Percentiles rank a stretch among this genome's conserved stretches.
These are phyloP conservation scores for Penicillium chermesinum DNA, from an alignment of 495 filamentous ascomycete species.

Conservation along the genomic window DNA sequence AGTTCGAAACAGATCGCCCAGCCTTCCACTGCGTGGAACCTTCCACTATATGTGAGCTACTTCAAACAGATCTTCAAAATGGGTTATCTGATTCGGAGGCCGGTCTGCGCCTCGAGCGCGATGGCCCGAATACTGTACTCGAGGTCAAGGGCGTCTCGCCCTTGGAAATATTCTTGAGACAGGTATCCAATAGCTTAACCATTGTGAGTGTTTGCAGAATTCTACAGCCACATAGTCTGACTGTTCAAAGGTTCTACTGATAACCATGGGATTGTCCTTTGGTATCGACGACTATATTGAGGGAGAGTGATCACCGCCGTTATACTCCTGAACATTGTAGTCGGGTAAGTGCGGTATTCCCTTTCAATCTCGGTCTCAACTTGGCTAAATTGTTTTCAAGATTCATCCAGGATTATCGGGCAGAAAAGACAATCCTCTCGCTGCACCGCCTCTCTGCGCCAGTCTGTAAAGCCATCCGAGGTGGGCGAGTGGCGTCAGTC, in stretches of 20 bases:
- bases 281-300: conserved; percentile 77
- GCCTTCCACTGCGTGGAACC: neutral
- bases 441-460: conserved; percentile 73
- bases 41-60: neutral
- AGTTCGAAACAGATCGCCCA: neutral
- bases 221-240: neutral
- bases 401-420: conserved; percentile 78
- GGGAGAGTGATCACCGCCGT: conserved; percentile 75
- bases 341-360: conserved; percentile 59
- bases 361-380: neutral
- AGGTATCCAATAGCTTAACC: conserved; percentile 62
- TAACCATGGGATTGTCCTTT: conserved; percentile 81
- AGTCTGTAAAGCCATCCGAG: conserved; percentile 68
- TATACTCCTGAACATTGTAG: conserved; percentile 72
- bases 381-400: conserved; percentile 5
- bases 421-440: conserved; percentile 83
- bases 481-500: conserved; percentile 59
- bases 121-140: conserved; percentile 57
- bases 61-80: conserved; percentile 25
- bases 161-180: conserved; percentile 53
- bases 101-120: conserved; percentile 44
- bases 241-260: conserved; percentile 60
- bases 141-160: conserved; percentile 51
- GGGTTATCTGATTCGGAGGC: conserved; percentile 55
- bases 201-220: conserved; percentile 35